Conservation (phyloP, 2,329 filamentous ascomycete species). For the Cytospora piceae region DNA sequence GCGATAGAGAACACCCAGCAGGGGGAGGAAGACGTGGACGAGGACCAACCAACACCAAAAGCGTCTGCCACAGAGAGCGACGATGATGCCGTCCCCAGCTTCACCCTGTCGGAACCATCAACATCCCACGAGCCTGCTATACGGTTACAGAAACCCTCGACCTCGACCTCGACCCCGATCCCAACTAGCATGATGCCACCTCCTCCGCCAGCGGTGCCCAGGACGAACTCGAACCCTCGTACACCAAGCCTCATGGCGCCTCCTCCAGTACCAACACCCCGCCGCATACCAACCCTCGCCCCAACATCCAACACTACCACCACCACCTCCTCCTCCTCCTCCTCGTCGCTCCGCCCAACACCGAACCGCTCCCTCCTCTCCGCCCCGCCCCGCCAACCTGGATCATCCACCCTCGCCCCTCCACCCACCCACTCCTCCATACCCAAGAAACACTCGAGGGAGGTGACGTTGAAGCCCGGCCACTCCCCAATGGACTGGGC, state of each 20-base stretch:
- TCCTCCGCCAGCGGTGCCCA: conserved; percentile 9
- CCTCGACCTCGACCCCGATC: background rate
- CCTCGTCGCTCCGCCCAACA: conserved; percentile 17
- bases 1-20: background rate
- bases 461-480: conserved; percentile 83
- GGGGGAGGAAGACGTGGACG: conserved; percentile 31
- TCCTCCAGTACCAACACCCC: conserved; percentile 20
- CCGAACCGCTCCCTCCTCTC: conserved; percentile 27
- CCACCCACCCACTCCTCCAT: conserved; percentile 55
- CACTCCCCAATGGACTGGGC: conserved; percentile 98
- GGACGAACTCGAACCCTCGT: background rate
- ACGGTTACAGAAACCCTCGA: background rate
- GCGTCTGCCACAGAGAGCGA: conserved; percentile 41
- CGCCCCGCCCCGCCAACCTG: conserved; percentile 29
- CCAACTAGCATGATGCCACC: conserved; percentile 22
- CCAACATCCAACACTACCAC: conserved; percentile 26
- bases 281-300: conserved; percentile 29
- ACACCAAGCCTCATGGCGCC: conserved; percentile 13
- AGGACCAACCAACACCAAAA: conserved; percentile 54
- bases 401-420: conserved; percentile 52
- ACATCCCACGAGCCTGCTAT: conserved; percentile 15
- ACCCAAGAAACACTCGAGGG: conserved; percentile 52
- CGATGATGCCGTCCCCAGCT: conserved; percentile 46
- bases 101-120: conserved; percentile 47
- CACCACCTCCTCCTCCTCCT: conserved; percentile 21